Evolutionary conservation across 306 rosid species (phyloP).

Genomic region (Crataegus laevigata): DNA sequence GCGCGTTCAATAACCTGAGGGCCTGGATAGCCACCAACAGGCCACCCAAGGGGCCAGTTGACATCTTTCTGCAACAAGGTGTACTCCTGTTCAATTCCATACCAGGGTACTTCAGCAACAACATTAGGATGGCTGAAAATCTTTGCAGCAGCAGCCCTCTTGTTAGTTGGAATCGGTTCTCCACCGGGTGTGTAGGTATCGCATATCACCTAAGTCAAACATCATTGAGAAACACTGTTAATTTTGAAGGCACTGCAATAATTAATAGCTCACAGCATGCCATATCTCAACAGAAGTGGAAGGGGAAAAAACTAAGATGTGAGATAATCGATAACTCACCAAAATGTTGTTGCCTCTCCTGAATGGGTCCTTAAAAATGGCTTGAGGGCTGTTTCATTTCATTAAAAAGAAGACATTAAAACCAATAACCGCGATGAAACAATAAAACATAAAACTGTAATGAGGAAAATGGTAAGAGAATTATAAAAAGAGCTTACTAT

Average conservation of each 20-base stretch:
- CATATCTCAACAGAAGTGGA: neutral
- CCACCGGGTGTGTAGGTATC: conserved; percentile 63
- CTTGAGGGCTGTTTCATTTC: conserved; percentile 58
- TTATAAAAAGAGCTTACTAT: conserved; percentile 32
- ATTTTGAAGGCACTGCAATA: neutral
- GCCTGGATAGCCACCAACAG: conserved; percentile 74
- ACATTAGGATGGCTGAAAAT: conserved; percentile 61
- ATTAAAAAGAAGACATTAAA: neutral
- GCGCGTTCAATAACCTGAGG: conserved; percentile 51
- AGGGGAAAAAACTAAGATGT: neutral
- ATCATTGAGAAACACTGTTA: neutral
- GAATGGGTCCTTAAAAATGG: conserved; percentile 84
- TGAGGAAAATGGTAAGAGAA: neutral
- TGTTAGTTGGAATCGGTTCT: conserved; percentile 65
- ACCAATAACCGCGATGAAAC: neutral
- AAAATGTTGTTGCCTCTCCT: conserved; percentile 73
- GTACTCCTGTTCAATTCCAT: conserved; percentile 90
- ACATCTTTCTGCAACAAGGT: conserved; percentile 77
- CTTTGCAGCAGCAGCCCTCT: conserved; percentile 55
- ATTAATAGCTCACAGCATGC: neutral
- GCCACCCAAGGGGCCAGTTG: conserved; percentile 92
- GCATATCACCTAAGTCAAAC: conserved; percentile 49
- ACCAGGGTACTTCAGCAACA: conserved; percentile 66
- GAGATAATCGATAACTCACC: conserved; percentile 28
- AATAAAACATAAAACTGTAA: neutral